Evolutionary conservation across 2,329 filamentous ascomycete species (phyloP).

Genomic region (Colletotrichum musae): DNA sequence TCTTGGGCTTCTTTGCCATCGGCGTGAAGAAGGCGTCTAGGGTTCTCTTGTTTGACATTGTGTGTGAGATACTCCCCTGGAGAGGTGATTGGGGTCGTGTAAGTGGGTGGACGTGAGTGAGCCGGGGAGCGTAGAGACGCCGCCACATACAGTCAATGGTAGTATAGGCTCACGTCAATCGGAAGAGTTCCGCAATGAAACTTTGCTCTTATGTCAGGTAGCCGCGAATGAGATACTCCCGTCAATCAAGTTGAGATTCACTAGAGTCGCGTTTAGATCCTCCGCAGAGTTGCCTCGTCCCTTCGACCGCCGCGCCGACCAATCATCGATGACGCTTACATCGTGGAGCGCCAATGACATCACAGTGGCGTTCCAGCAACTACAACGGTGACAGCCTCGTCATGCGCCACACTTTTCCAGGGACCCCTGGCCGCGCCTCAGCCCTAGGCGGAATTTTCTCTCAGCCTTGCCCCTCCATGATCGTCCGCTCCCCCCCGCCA

Average conservation of each 20-base stretch:
- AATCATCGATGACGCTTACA: slow-evolving; percentile 41
- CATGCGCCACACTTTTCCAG: slow-evolving; percentile 8
- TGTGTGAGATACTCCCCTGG: slow-evolving; percentile 6
- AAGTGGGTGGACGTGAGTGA: slow-evolving; percentile 6
- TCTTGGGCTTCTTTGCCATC: slow-evolving; percentile 57
- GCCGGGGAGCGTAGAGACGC: slow-evolving; percentile 14
- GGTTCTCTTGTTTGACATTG: slow-evolving; percentile 69
- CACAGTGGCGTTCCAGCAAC: slow-evolving; percentile 1
- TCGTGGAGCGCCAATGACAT: slow-evolving; percentile 31
- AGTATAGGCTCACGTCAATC: background rate
- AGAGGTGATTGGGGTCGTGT: slow-evolving; percentile 27
- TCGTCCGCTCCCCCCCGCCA: slow-evolving; percentile 12
- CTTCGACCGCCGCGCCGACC: background rate
- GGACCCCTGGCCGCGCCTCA: slow-evolving; percentile 27
- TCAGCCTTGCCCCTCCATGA: slow-evolving; percentile 48
- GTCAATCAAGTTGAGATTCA: background rate
- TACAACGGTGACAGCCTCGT: slow-evolving; percentile 20
- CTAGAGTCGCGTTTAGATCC: background rate
- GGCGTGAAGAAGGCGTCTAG: slow-evolving; percentile 79
- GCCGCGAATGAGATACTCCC: background rate
- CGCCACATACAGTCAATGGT: slow-evolving; percentile 6
- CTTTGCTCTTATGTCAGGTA: background rate
- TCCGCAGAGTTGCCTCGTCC: background rate
- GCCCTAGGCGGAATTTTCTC: slow-evolving; percentile 44
- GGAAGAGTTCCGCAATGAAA: background rate